Evolutionary conservation across 2,329 filamentous ascomycete genomes (phyloP), one percentile per base, ranked within the genome.

Genomic region (Botrytis sinoallii): DNA sequence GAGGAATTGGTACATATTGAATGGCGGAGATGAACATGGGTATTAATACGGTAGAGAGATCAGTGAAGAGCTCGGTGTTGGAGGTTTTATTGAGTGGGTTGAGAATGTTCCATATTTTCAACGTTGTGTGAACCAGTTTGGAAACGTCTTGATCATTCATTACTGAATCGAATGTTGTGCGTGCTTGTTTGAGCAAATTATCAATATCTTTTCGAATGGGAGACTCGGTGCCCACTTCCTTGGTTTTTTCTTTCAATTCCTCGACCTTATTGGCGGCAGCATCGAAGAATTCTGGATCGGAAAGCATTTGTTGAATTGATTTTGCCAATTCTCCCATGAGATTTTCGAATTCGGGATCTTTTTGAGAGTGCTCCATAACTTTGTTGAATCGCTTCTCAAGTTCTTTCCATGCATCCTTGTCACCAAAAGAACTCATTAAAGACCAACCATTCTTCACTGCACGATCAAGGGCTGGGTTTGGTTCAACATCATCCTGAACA

Each of bases 1-100:
- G 91, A 0, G 95, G 95, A 70, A 98, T 96, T 0, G 95, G 95
- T 6, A 98, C 85, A 82, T 94, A 94, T 81, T 98, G 94, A 46
- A 98, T 86, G 3, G 89, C 89, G 77, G 93, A 87, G 73, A 98
- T 88, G 6, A 94, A 79, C 20, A 94, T 84, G 0, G 95, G 95
- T 8, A 96, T 85, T 80, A 98, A 95, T 20, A 95, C 89, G 74
- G 95, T 92, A 77, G 94, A 86, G 4, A 89, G 85, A 80, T 98
- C 95, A 3, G 89, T 86, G 6, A 96, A 83, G 2, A 98, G 85
- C 42, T 94, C 91, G 0, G 86, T 84, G 79, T 95, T 95, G 32
- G 89, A 86, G 70, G 89, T 87, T 5, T 87, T 83, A 74, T 92
- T 87, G 0, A 85, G 82, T 0, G 91, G 91, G 3, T 90, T 95